phyloP scores from a whole-genome alignment of 192 early-diverging fungal species.

The Backusella tuberculispora region DNA sequence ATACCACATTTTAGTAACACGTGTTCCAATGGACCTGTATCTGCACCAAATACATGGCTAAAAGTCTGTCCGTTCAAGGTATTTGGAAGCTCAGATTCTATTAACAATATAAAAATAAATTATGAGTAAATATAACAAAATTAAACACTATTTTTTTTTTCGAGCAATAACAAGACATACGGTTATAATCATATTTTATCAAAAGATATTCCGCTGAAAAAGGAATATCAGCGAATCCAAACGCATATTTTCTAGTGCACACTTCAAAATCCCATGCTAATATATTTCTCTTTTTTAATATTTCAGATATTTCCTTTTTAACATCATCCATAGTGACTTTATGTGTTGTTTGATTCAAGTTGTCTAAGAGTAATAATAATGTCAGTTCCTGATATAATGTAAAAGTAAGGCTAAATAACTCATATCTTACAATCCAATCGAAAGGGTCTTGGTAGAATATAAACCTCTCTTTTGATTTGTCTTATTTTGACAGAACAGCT shows the following conservation, averaged over 20 bases:
- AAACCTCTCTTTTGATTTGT: constrained; percentile 84
- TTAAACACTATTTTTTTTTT: neutral
- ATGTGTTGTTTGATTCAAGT: constrained; percentile 58
- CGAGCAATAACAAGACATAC: neutral
- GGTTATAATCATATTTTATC: constrained; percentile 44
- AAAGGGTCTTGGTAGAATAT: constrained; percentile 77
- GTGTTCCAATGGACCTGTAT: constrained; percentile 84
- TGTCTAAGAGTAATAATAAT: neutral
- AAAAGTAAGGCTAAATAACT: neutral
- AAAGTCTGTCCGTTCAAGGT: constrained; percentile 72
- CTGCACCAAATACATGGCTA: constrained; percentile 84
- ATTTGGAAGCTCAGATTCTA: constrained; percentile 57
- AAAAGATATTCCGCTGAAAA: constrained; percentile 83
- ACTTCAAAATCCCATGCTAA: constrained; percentile 58
- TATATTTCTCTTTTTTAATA: constrained; percentile 65
- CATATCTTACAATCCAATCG: constrained; percentile 47
- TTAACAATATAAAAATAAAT: constrained; percentile 41
- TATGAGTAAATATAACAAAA: constrained; percentile 49
- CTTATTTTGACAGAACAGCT: constrained; percentile 85
- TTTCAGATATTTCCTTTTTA: constrained; percentile 70
- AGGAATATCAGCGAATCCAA: constrained; percentile 83
- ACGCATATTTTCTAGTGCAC: constrained; percentile 86
- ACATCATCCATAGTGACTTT: constrained; percentile 71
- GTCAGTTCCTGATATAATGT: too few species aligned
- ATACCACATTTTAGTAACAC: constrained; percentile 90